phyloP scores from a whole-genome alignment of 371 early-diverging fungal species.

The Apophysomyces elegans region DNA sequence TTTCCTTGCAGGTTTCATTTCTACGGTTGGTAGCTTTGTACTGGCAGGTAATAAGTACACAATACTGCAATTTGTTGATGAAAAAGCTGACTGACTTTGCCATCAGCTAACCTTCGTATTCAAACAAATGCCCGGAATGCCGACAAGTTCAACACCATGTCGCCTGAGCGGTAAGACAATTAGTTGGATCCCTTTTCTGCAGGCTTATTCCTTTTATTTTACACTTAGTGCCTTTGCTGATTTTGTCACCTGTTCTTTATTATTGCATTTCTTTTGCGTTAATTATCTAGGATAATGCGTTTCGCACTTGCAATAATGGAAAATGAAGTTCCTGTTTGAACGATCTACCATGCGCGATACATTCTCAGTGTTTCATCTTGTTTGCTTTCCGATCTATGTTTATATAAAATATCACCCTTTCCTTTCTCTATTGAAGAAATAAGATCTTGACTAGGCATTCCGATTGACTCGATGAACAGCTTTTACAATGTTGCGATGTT shows the following conservation, averaged over 20 bases:
- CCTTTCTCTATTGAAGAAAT: neutral
- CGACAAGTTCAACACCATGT: conserved; percentile 22
- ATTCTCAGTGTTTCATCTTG: too few relatives aligned
- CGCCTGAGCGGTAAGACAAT: conserved; percentile 27
- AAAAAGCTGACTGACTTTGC: conserved; percentile 13
- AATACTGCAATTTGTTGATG: neutral
- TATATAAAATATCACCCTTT: neutral
- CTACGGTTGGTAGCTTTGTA: conserved; percentile 93
- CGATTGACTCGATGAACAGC: too few relatives aligned
- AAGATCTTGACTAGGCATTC: too few relatives aligned
- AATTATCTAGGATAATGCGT: conserved; percentile 55
- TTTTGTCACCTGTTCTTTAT: conserved; percentile 49
- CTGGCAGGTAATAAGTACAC: conserved; percentile 73
- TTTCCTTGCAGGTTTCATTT: conserved; percentile 93
- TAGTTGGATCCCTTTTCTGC: neutral
- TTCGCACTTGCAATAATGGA: too few relatives aligned
- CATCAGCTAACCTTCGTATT: conserved; percentile 39
- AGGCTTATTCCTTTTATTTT: neutral
- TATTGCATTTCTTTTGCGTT: conserved; percentile 59
- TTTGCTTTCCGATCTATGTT: neutral
- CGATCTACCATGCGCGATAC: too few relatives aligned
- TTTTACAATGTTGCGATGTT: too few relatives aligned
- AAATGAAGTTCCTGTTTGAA: too few relatives aligned
- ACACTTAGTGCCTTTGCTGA: conserved; percentile 59
- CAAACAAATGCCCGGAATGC: conserved; percentile 30